A percentile compares a stretch with the other conserved stretches of the same genome.
Conservation (phyloP, 371 early-diverging fungal genomes). For the Mortierella sp. region DNA sequence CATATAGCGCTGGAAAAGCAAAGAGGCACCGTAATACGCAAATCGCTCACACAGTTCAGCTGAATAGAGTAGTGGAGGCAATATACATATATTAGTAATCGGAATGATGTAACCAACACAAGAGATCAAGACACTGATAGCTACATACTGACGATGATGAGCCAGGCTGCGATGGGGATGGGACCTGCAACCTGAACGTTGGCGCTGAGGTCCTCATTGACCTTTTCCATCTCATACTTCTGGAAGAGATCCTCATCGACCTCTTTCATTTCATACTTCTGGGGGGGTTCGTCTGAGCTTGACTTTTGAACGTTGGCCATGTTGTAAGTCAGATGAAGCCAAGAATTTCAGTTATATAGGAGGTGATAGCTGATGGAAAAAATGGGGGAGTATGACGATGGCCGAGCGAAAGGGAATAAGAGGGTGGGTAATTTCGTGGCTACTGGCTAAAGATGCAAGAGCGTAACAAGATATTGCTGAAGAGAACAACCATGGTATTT, state of each 20-base stretch:
- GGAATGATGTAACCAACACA: neutral
- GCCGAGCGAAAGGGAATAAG: neutral
- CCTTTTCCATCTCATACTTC: neutral
- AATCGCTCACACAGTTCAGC: slow-evolving; percentile 79
- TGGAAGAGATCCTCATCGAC: slow-evolving; percentile 6
- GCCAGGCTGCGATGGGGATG: slow-evolving; percentile 65
- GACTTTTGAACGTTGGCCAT: slow-evolving; percentile 26
- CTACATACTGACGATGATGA: slow-evolving; percentile 65
- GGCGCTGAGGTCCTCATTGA: slow-evolving; percentile 29
- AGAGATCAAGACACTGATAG: neutral
- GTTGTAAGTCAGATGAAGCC: neutral
- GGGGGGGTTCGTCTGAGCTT: neutral
- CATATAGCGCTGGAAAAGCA: slow-evolving; percentile 79
- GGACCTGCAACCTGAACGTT: slow-evolving; percentile 58
- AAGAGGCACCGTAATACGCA: slow-evolving; percentile 81
- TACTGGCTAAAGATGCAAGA: neutral
- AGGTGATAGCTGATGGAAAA: neutral
- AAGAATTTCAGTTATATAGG: too few relatives aligned
- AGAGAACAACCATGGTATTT: neutral
- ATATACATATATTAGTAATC: neutral
- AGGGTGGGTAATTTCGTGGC: neutral
- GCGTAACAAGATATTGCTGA: too few relatives aligned
- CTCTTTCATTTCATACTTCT: slow-evolving; percentile 5
- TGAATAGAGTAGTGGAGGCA: neutral
- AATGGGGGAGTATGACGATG: neutral